Conservation (phyloP, 805 yeast genomes). For the Kodamaea hsintzibuensis region DNA sequence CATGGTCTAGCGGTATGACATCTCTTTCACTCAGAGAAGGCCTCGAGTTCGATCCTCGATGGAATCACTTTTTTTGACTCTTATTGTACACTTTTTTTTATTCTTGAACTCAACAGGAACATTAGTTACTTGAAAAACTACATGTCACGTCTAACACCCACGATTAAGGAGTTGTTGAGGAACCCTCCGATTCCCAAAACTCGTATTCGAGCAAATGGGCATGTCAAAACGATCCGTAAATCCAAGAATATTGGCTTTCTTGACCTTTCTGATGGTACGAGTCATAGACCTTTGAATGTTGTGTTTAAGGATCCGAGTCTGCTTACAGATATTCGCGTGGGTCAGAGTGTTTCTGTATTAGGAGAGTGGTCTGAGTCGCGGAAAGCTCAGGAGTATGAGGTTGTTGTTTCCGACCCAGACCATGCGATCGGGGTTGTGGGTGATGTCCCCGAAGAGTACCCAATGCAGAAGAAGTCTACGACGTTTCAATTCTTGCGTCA, state of each 20-base stretch:
- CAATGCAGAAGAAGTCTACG: constrained; percentile 80
- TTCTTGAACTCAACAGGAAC: background rate
- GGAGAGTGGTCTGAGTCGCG: constrained; percentile 37
- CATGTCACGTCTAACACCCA: constrained; percentile 7
- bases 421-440: constrained; percentile 52
- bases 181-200: constrained; percentile 39
- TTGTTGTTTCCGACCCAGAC: constrained; percentile 22
- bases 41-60: constrained; percentile 24
- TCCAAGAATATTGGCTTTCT: constrained; percentile 79
- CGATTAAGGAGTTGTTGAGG: constrained; percentile 13
- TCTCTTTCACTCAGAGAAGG: constrained; percentile 22
- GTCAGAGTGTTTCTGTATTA: constrained; percentile 36
- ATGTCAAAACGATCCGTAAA: constrained; percentile 63
- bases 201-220: constrained; percentile 56
- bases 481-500: constrained; percentile 65
- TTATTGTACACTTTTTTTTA: background rate
- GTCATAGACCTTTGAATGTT: constrained; percentile 53
- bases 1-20: constrained; percentile 24
- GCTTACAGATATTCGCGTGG: constrained; percentile 39
- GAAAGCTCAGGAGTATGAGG: constrained; percentile 35
- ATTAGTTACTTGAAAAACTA: background rate
- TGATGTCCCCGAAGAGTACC: constrained; percentile 61
- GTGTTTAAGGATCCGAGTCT: constrained; percentile 31
- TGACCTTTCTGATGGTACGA: constrained; percentile 79
- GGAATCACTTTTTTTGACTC: constrained; percentile 14